Conservation (phyloP, 345 rosid genomes). For the Hibiscus syriacus region DNA sequence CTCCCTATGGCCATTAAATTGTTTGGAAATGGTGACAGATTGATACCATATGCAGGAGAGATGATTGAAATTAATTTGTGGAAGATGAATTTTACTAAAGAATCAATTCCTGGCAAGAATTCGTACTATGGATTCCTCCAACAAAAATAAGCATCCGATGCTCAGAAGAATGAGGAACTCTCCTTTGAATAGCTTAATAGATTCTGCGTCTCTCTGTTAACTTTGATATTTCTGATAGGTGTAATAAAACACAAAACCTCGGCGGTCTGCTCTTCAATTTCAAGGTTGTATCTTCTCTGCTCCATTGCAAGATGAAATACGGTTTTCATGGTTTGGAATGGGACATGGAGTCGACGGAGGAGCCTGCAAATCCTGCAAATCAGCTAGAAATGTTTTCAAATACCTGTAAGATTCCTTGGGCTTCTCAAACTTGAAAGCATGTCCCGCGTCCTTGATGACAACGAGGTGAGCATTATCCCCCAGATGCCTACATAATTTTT, state of each 20-base stretch:
- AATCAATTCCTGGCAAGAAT: background rate
- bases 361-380: constrained; percentile 19
- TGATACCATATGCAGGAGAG: background rate
- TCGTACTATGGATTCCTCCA: background rate
- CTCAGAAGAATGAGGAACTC: background rate
- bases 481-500: constrained; percentile 29
- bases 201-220: background rate
- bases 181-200: background rate
- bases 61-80: background rate
- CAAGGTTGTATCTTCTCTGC: background rate
- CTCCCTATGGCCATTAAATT: background rate
- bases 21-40: background rate
- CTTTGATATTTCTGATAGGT: background rate
- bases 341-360: background rate
- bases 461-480: constrained; percentile 51
- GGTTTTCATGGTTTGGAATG: background rate
- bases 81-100: background rate
- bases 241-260: background rate
- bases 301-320: background rate
- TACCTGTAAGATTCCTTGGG: constrained; percentile 37
- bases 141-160: background rate
- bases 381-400: constrained; percentile 45
- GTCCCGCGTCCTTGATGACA: constrained; percentile 59
- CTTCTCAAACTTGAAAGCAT: constrained; percentile 51
- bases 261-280: background rate